These are phyloP conservation scores for Arabis alpina DNA, from an alignment of 345 rosid genomes.

Conservation along the genomic window DNA sequence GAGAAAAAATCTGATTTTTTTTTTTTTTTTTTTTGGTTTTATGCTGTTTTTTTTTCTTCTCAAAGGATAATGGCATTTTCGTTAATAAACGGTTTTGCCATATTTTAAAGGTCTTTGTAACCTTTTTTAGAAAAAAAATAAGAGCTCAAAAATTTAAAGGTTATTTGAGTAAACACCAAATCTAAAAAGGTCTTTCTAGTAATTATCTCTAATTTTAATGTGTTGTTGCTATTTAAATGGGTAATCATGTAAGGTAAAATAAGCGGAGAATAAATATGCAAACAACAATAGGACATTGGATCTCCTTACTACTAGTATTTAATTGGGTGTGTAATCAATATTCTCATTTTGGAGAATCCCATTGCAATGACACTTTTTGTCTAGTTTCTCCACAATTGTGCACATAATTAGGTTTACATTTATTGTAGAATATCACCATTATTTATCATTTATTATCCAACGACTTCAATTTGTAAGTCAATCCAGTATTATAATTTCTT, in stretches of 20 bases:
- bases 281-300: constrained; percentile 28
- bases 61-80: no score
- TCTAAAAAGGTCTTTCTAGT: no score
- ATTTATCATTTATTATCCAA: constrained; percentile 19
- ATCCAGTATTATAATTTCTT: neutral
- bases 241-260: neutral
- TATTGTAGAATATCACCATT: constrained; percentile 20
- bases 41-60: no score
- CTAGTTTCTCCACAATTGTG: constrained; percentile 26
- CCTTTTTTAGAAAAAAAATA: no score
- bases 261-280: constrained; percentile 5
- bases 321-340: constrained; percentile 27
- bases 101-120: no score
- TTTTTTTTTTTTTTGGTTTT: no score
- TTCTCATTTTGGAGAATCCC: constrained; percentile 29
- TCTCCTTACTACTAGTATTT: constrained; percentile 2
- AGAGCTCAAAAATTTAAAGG: no score
- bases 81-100: no score
- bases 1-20: no score
- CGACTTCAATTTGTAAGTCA: constrained; percentile 6
- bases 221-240: no score
- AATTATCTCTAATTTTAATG: no score
- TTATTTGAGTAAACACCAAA: no score
- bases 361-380: constrained; percentile 21
- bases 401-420: constrained; percentile 32